Conservation (phyloP, 768 basidiomycete species). For the Leucosporidium yakuticum region DNA sequence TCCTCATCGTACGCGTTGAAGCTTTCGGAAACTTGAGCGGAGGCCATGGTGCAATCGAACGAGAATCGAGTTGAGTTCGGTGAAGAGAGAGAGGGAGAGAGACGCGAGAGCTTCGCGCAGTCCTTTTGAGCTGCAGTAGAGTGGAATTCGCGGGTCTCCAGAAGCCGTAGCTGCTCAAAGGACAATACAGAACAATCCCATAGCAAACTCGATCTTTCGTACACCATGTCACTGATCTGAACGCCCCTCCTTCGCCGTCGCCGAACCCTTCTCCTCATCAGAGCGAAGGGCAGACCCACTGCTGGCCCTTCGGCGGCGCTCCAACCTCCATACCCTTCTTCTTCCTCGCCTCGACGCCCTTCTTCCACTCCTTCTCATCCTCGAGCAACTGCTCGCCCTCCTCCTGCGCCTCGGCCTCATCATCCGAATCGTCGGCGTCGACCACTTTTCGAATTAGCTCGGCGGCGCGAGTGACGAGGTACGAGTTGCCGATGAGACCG, state of each 20-base stretch:
- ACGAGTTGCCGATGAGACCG: slow-evolving; percentile 26
- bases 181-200: no score
- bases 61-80: no score
- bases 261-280: background rate
- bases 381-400: background rate
- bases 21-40: no score
- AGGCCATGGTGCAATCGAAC: no score
- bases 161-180: no score
- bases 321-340: background rate
- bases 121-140: no score
- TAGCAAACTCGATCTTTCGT: no score
- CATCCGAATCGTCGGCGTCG: background rate
- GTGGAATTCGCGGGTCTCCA: no score
- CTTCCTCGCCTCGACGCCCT: background rate
- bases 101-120: no score
- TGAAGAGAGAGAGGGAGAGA: no score
- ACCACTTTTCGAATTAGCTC: background rate
- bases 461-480: slow-evolving; percentile 10
- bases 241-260: background rate
- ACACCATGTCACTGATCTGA: no score
- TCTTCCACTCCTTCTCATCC: background rate
- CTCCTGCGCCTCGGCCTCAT: background rate
- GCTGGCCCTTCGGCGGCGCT: background rate
- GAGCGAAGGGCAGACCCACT: background rate
- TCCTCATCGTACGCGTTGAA: no score